These are phyloP conservation scores for Ashbya aceris DNA, from an alignment of 1,139 yeast genomes.

Conservation along the genomic window DNA sequence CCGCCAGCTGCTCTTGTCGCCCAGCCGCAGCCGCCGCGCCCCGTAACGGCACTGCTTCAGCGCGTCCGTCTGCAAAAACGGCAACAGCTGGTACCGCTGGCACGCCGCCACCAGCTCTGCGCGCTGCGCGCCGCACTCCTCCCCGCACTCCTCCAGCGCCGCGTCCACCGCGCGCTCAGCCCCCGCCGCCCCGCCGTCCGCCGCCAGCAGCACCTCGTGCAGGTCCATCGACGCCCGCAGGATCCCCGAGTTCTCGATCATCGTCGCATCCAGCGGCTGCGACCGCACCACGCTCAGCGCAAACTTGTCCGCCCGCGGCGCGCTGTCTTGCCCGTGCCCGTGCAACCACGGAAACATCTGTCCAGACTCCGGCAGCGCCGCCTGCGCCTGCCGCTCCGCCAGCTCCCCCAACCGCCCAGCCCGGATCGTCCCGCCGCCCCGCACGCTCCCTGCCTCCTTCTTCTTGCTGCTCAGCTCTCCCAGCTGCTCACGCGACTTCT, in stretches of 20 bases:
- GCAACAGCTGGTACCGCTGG: slow-evolving; percentile 17
- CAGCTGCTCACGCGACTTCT: background rate
- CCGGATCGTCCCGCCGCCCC: slow-evolving; percentile 1
- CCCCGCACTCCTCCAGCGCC: slow-evolving; percentile 6
- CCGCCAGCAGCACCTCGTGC: slow-evolving; percentile 46
- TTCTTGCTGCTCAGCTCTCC: background rate
- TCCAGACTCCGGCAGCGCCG: slow-evolving; percentile 57
- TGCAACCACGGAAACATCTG: slow-evolving; percentile 87
- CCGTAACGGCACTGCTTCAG: slow-evolving; percentile 15
- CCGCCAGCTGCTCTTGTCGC: slow-evolving; percentile 11
- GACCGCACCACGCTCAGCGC: slow-evolving; percentile 44
- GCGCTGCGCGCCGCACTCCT: too few species aligned
- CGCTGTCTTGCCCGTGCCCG: slow-evolving; percentile 38
- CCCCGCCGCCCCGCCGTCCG: background rate
- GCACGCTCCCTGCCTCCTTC: background rate
- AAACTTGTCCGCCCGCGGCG: slow-evolving; percentile 22
- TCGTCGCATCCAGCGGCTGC: slow-evolving; percentile 27
- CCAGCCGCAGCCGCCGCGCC: slow-evolving; percentile 8
- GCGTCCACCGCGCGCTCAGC: slow-evolving; percentile 5
- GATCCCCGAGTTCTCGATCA: slow-evolving; percentile 37
- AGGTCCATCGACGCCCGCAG: slow-evolving; percentile 57
- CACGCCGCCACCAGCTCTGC: slow-evolving; percentile 12
- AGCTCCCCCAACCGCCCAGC: slow-evolving; percentile 10
- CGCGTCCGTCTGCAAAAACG: slow-evolving; percentile 24
- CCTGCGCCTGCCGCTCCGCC: slow-evolving; percentile 14